phyloP scores from a whole-genome alignment of 2,329 filamentous ascomycete species.

The Xylariaceae sp. region DNA sequence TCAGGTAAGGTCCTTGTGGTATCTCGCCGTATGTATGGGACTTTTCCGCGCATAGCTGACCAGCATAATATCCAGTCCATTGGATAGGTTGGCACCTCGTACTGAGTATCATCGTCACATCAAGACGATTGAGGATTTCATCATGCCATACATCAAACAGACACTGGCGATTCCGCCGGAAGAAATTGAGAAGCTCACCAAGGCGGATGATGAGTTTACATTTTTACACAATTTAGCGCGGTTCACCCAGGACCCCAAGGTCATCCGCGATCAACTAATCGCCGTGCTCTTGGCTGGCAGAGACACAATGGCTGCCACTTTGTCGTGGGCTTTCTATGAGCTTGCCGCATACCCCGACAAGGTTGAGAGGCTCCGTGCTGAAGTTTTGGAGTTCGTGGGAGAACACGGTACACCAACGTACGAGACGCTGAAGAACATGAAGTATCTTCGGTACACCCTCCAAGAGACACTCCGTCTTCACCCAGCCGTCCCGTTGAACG shows the following conservation, averaged over 20 bases:
- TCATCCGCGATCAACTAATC: constrained; percentile 76
- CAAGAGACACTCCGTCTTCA: constrained; percentile 48
- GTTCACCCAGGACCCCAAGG: constrained; percentile 65
- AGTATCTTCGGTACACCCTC: constrained; percentile 56
- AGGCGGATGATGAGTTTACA: constrained; percentile 68
- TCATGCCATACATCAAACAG: constrained; percentile 69
- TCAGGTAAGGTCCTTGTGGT: constrained; percentile 11
- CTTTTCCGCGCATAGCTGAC: background rate
- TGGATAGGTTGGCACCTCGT: constrained; percentile 63
- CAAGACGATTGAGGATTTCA: constrained; percentile 70
- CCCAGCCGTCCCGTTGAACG: constrained; percentile 53
- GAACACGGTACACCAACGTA: constrained; percentile 57
- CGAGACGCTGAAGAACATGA: constrained; percentile 71
- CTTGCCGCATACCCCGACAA: constrained; percentile 63
- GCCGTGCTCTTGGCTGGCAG: constrained; percentile 72
- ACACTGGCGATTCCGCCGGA: constrained; percentile 65
- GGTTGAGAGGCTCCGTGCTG: constrained; percentile 62
- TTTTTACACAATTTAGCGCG: constrained; percentile 78
- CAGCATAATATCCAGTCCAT: constrained; percentile 51
- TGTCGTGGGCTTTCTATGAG: constrained; percentile 71
- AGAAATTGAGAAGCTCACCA: constrained; percentile 72
- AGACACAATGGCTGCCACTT: constrained; percentile 71
- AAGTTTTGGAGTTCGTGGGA: constrained; percentile 63
- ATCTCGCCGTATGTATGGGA: background rate
- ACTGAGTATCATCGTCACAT: constrained; percentile 64